Evolutionary conservation across 83 land plant genomes (phyloP).

Genomic region (Larix sibirica): DNA sequence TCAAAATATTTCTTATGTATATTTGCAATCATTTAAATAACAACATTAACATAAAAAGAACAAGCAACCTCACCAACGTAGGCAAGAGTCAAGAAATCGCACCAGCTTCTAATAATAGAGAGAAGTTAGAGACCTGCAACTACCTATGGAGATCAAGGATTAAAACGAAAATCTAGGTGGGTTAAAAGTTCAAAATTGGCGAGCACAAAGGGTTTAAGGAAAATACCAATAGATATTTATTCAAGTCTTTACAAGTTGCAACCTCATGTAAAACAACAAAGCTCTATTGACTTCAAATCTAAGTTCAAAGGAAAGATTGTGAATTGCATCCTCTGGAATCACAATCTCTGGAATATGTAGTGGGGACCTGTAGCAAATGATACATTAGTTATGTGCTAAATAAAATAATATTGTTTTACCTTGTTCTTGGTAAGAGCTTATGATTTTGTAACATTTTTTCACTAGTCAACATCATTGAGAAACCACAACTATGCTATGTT

Average conservation of each 20-base stretch:
- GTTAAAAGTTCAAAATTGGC: neutral
- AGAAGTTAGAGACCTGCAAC: too few species aligned
- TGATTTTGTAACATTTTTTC: too few species aligned
- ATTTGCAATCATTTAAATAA: neutral
- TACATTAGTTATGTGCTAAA: neutral
- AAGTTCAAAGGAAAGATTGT: conserved; percentile 20
- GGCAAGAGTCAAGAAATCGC: too few species aligned
- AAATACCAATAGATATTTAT: too few species aligned
- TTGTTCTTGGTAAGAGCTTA: too few species aligned
- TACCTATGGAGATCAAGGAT: neutral
- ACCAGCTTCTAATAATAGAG: too few species aligned
- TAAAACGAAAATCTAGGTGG: neutral
- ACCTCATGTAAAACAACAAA: too few species aligned
- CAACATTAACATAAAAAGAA: neutral
- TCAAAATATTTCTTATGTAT: neutral
- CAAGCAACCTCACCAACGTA: neutral
- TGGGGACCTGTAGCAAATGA: conserved; percentile 31
- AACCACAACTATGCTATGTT: too few species aligned
- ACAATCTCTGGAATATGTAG: conserved; percentile 46
- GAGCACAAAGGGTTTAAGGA: neutral
- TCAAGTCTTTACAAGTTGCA: too few species aligned
- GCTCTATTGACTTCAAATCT: too few species aligned
- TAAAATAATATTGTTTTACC: neutral
- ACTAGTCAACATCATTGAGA: too few species aligned
- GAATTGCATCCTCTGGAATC: conserved; percentile 37